Evolutionary conservation across 176 grass and related monocot species (phyloP), one percentile per base, ranked within the genome.

Genomic region (Tillandsia fasciculata): DNA sequence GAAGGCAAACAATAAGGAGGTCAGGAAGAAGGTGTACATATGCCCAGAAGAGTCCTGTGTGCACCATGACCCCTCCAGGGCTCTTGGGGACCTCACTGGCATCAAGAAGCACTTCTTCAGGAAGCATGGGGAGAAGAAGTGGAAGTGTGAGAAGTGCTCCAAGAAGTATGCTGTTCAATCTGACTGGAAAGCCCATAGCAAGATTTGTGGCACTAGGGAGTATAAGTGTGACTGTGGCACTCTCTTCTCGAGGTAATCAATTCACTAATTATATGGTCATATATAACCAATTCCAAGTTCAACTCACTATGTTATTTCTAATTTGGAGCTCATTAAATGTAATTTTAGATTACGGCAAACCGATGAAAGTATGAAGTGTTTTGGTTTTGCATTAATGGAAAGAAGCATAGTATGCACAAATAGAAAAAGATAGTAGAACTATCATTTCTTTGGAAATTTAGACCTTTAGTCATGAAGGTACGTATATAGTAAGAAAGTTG

Each of bases 91-190:
- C 72, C 72, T 74, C 59, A 74, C 72, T 17, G 72, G 72, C 12
- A 74, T 74, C 61, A 74, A 74, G 61, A 74, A 74, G 49, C 72
- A 74, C 61, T 74, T 74, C 72, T 74, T 48, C 20, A 24, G 72
- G 48, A 74, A 74, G 72, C 72, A 74, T 49, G 72, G 72, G 58
- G 72, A 74, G 72, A 74, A 74, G 24, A 74, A 64, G 72, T 74
- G 72, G 72, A 74, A 74, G 48, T 74, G 72, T n/a, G 72, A 74
- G 12, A 74, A 74, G 72, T 74, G 72, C 61, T 65, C 72, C 59
- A 74, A 74, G 59, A 74, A 74, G 10, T 74, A 74, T 52, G 72
- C 72, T 10, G 72, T 74, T 17, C 72, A 74, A 9, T 74, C 72
- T 12, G 72, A 74, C 12, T 74, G 72, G 72, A 74, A 65, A 74